Evolutionary conservation across 2,329 filamentous ascomycete species (phyloP), one percentile per base, ranked within the genome.

Genomic region (Tolypocladium inflatum): DNA sequence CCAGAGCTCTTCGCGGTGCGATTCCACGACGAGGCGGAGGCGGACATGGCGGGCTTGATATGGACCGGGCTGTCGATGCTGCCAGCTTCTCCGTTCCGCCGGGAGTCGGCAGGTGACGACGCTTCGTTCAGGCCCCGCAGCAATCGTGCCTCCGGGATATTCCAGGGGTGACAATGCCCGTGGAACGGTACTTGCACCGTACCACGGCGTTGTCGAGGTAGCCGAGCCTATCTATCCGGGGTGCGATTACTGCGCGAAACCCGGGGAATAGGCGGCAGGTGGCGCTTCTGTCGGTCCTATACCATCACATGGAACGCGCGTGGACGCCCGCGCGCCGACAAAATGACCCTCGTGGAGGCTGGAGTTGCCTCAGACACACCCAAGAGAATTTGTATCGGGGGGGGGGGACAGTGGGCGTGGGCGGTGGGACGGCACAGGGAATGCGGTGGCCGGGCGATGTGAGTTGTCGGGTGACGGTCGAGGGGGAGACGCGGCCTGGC

Each of bases 1-100:
- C 77, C 80, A 45, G 83, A 83, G 66, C 80, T 81, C 70, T 81
- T 79, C 58, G 83, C 73, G 65, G 83, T 81, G 70, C 80, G 81
- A 71, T 83, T 82, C 74, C 81, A 81, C 66, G 80, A 78, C 55
- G 79, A 74, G 62, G 79, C 76, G 58, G 79, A 74, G 62, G 79
- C 76, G 59, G 80, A 74, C 68, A 68, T 88, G 73, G 70, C 73
- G 74, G 72, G 67, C 68, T 71, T 72, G 68, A 69, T 76, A 70
- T 73, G 55, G 15, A 45, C 50, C 19, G 11, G 52, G 26, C 42
- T 2, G 43, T 41, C 19, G 39, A 52, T 38, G 43, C 15, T 48
- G 26, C 38, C 13, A 19, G 39, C 13, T 23, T n/a, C 39, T 38
- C n/a, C 26, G 23, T 42, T 56, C n/a, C 37, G 48, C 19, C 63